Percentiles rank a stretch among this genome's conserved stretches.
phyloP scores from a whole-genome alignment of 1,139 yeast species.

The Candida pseudoviswanathii region DNA sequence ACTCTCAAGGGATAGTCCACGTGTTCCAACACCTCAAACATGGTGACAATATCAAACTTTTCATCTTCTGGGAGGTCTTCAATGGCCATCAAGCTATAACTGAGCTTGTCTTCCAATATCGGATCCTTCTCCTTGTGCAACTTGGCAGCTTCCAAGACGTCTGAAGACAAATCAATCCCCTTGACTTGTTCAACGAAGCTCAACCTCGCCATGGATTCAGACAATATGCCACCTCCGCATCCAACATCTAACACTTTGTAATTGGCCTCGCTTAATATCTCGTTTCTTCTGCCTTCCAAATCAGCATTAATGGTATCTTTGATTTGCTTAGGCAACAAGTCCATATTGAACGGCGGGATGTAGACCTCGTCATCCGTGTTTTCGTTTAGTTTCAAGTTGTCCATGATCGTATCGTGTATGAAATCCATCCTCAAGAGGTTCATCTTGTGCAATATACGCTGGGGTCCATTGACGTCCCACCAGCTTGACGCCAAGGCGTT shows the following conservation, averaged over 20 bases:
- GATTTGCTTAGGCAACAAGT: slow-evolving; percentile 62
- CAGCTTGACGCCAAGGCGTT: slow-evolving; percentile 82
- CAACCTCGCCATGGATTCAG: slow-evolving; percentile 85
- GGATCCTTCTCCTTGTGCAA: slow-evolving; percentile 73
- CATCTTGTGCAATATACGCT: slow-evolving; percentile 92
- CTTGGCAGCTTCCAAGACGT: slow-evolving; percentile 80
- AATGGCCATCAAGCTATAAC: slow-evolving; percentile 61
- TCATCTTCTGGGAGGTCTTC: slow-evolving; percentile 54
- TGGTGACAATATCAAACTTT: slow-evolving; percentile 74
- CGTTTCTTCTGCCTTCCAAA: slow-evolving; percentile 46
- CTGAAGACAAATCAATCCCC: slow-evolving; percentile 85
- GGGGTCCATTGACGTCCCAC: slow-evolving; percentile 98
- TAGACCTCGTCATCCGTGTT: slow-evolving; percentile 53
- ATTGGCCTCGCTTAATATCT: slow-evolving; percentile 34
- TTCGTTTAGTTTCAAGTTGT: slow-evolving; percentile 48
- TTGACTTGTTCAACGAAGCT: slow-evolving; percentile 61
- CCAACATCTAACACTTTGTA: slow-evolving; percentile 81
- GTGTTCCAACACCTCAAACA: slow-evolving; percentile 95
- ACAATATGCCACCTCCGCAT: slow-evolving; percentile 94
- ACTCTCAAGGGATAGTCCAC: slow-evolving; percentile 83
- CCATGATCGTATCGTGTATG: slow-evolving; percentile 60
- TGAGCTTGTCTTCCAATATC: slow-evolving; percentile 48
- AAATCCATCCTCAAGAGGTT: slow-evolving; percentile 87
- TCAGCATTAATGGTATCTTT: slow-evolving; percentile 50
- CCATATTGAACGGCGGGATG: slow-evolving; percentile 76